Percentiles rank a stretch among this genome's conserved stretches.
These are phyloP conservation scores for Neurospora sp. DNA, from an alignment of 495 filamentous ascomycete genomes.

Conservation along the genomic window DNA sequence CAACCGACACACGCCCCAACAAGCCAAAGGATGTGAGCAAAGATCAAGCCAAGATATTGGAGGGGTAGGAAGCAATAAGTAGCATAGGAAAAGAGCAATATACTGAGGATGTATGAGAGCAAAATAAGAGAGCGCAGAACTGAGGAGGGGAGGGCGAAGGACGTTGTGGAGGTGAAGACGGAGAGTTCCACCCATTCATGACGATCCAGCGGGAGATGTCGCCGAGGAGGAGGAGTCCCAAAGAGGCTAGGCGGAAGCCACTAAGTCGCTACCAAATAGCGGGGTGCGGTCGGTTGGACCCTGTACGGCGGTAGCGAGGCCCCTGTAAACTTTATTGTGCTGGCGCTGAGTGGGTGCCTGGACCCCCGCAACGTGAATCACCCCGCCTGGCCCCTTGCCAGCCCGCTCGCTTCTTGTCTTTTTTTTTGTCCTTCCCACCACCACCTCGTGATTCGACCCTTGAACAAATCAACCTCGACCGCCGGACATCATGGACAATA, in stretches of 20 bases:
- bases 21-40: not conserved
- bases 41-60: not conserved
- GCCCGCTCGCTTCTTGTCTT: not conserved
- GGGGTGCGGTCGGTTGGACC: not conserved
- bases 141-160: constrained; percentile 1
- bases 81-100: not conserved
- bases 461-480: not conserved
- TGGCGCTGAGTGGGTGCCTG: not conserved
- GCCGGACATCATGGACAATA: not conserved
- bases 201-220: not conserved
- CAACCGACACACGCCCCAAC: not conserved
- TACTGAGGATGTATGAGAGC: not conserved
- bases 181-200: not conserved
- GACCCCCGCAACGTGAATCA: not conserved
- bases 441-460: not conserved
- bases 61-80: not conserved
- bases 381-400: not conserved
- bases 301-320: not conserved
- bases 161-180: not conserved
- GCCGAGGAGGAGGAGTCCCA: not conserved
- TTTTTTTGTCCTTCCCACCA: not conserved
- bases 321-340: not conserved
- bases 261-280: not conserved
- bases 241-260: not conserved
- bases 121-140: not conserved